Percentiles rank a stretch among this genome's conserved stretches.
Evolutionary conservation across 2,329 filamentous ascomycete species (phyloP).

Genomic region (Paecilomyces sp.): DNA sequence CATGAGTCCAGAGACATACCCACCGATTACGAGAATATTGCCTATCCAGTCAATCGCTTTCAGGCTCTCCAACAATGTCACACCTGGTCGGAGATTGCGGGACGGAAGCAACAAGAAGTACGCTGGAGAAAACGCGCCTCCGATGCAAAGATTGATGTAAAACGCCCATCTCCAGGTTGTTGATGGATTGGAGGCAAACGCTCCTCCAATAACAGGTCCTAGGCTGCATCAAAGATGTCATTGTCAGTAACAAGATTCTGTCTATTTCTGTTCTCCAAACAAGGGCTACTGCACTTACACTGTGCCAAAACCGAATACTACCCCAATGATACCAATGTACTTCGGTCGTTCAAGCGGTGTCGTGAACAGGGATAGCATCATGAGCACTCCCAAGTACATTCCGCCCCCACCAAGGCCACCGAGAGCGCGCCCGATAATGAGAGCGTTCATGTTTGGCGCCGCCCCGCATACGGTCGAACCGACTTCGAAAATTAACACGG

Average conservation of each 20-base stretch:
- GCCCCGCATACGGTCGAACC: background rate
- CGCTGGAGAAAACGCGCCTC: constrained; percentile 35
- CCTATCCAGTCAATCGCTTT: constrained; percentile 38
- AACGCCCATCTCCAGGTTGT: constrained; percentile 33
- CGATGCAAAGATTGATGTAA: constrained; percentile 49
- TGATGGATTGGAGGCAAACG: constrained; percentile 16
- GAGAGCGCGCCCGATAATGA: background rate
- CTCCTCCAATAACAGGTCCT: constrained; percentile 32
- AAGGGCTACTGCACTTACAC: no score
- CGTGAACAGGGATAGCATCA: background rate
- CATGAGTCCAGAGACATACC: constrained; percentile 36
- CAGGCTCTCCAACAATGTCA: constrained; percentile 11
- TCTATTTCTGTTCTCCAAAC: no score
- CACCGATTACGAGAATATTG: constrained; percentile 33
- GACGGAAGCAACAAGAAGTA: constrained; percentile 36
- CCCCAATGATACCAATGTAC: background rate
- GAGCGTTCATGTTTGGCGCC: background rate
- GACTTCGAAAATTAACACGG: background rate
- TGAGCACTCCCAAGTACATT: background rate
- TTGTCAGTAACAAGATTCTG: background rate
- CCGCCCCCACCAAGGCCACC: background rate
- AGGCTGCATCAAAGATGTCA: constrained; percentile 4
- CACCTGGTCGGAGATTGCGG: constrained; percentile 12
- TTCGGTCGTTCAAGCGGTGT: background rate
- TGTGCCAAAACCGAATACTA: no score